Base-by-base conservation (phyloP, 2,329 filamentous ascomycete species). In the Xylariaceae sp. region DNA sequence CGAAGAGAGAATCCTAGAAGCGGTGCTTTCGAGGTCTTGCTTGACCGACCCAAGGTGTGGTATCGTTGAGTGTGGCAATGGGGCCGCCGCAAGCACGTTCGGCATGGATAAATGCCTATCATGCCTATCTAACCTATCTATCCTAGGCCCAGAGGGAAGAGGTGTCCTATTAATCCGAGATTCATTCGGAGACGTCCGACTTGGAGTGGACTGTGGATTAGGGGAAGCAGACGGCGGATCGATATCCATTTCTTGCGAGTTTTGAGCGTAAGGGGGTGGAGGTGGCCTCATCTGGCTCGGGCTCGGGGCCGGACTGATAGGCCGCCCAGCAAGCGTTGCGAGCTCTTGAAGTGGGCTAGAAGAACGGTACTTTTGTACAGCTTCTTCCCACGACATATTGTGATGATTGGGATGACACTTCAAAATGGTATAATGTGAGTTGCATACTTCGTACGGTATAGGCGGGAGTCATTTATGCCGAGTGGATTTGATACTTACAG, bases 361-460 rank as follows among this genome's bases (percentile, higher is more conserved):
- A 36, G 80, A 78, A 55, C 79, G 77, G 70, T 83, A 85, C 64
- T 84, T 85, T 65, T 73, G 75, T 43, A 81, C 75, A 14, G 83
- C 80, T 60, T 85, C 82, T 67, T 85, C 82, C 82, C 83, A 86
- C 9, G 80, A 84, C 81, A 85, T 82, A 62, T 81, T 81, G 62
- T 85, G 83, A 67, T 86, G 83, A 62, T 78, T 82, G 12, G 83
- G 83, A 64, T 85, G 81, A 67, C 83, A 86, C 83, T 73, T 83
- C 16, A 55, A 53, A 39, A 33, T 47, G 54, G 50, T 39, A 63
- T 60, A 45, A 61, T 67, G 67, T 69, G 61, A 71, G 65, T 62
- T 58, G 50, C 56, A 45, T 40, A 26, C 24, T 53, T 46, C 39
- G 31, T 14, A 40, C 28, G 31, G 36, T 41, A 53, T 11, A 23